Percentiles rank a stretch among this genome's conserved stretches.
Evolutionary conservation across 345 rosid species (phyloP).

Genomic region (Bruguiera gymnorhiza): DNA sequence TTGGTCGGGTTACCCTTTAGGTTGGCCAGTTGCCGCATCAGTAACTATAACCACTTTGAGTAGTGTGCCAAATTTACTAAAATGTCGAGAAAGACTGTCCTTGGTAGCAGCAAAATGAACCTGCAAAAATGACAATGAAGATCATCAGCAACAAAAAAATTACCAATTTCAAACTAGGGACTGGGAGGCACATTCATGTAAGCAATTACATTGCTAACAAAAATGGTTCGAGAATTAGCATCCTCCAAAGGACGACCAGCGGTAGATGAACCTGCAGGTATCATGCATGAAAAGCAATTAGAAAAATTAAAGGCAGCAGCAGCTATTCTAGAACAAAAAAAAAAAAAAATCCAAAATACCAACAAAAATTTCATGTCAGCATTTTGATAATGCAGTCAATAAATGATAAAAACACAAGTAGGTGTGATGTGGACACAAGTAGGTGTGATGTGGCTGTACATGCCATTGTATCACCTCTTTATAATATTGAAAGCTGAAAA

Average conservation of each 20-base stretch:
- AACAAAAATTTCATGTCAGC: neutral
- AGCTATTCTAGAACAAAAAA: neutral
- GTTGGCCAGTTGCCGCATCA: conserved; percentile 89
- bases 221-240: conserved; percentile 83
- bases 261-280: conserved; percentile 48
- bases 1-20: conserved; percentile 62
- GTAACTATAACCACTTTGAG: conserved; percentile 79
- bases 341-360: neutral
- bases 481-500: neutral
- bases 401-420: neutral
- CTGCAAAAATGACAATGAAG: conserved; percentile 40
- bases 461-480: neutral
- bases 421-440: too few relatives aligned
- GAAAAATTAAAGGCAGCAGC: neutral
- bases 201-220: conserved; percentile 75
- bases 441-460: too few relatives aligned
- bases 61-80: conserved; percentile 88
- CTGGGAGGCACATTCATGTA: neutral
- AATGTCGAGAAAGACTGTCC: conserved; percentile 87
- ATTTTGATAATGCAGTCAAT: neutral
- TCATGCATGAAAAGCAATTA: conserved; percentile 2
- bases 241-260: conserved; percentile 67
- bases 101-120: conserved; percentile 96
- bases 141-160: conserved; percentile 16
- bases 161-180: conserved; percentile 1